Evolutionary conservation across 2,329 filamentous ascomycete genomes (phyloP).

Genomic region (Pleomassaria siparia): DNA sequence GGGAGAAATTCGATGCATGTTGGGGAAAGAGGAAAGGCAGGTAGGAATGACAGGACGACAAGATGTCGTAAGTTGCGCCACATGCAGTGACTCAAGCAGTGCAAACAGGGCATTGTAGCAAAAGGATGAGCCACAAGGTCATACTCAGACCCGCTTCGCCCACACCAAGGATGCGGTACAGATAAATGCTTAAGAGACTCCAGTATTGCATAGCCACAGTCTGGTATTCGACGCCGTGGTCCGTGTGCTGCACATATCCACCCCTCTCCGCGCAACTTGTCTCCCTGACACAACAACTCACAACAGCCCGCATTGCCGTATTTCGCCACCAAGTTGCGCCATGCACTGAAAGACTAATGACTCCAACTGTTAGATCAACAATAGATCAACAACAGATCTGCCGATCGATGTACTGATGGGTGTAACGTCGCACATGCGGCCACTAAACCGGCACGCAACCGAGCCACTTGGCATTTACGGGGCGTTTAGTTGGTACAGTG

Average conservation of each 20-base stretch:
- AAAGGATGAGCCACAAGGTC: conserved; percentile 11
- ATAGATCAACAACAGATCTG: conserved; percentile 11
- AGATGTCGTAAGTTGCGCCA: conserved; percentile 24
- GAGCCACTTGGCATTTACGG: conserved; percentile 19
- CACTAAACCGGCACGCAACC: conserved; percentile 14
- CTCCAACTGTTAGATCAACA: conserved; percentile 11
- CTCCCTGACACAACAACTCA: background rate
- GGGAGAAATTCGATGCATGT: conserved; percentile 4
- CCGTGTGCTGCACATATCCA: conserved; percentile 8
- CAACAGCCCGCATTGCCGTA: background rate
- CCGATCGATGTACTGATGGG: conserved; percentile 19
- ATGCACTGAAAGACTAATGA: conserved; percentile 7
- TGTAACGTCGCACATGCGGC: conserved; percentile 24
- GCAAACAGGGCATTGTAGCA: conserved; percentile 18
- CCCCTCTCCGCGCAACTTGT: background rate
- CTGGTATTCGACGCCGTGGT: background rate
- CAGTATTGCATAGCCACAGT: conserved; percentile 11
- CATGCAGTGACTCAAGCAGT: conserved; percentile 16
- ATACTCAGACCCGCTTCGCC: background rate
- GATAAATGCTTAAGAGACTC: conserved; percentile 6
- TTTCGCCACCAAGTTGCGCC: conserved; percentile 4
- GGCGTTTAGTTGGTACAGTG: conserved; percentile 9
- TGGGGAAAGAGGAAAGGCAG: conserved; percentile 16
- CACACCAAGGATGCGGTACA: background rate
- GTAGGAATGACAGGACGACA: conserved; percentile 23